Percentiles rank a stretch among this genome's conserved stretches.
These are phyloP conservation scores for Crithidia fasciculata DNA, from an alignment of 208 protist genomes.

Conservation along the genomic window DNA sequence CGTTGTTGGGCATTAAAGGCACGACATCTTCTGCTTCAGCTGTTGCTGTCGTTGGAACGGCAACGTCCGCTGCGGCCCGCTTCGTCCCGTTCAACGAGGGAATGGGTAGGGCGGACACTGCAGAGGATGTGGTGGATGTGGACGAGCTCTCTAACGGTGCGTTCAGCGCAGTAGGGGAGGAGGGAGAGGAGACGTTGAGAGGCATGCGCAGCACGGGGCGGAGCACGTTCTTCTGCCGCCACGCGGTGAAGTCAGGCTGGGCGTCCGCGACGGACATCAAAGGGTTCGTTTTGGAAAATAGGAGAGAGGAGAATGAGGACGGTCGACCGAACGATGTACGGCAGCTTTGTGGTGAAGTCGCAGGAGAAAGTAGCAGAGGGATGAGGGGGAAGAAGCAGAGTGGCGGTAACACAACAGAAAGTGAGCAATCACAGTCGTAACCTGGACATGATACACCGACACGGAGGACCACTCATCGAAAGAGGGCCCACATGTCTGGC, in stretches of 20 bases:
- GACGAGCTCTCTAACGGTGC: not conserved
- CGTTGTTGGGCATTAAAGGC: no score
- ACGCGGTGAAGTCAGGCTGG: constrained; percentile 2
- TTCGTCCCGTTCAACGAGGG: not conserved
- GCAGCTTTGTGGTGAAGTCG: no score
- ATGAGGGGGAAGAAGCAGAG: no score
- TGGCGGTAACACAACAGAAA: no score
- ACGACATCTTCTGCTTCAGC: not conserved
- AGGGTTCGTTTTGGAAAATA: no score
- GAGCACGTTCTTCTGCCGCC: not conserved
- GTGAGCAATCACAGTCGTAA: no score
- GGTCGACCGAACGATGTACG: no score
- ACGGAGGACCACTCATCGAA: no score
- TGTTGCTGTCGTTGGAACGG: not conserved
- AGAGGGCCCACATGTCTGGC: no score
- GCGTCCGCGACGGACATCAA: constrained; percentile 8
- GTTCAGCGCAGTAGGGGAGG: not conserved
- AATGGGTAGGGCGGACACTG: constrained; percentile 3
- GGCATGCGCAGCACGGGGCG: constrained; percentile 17
- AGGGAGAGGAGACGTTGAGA: not conserved
- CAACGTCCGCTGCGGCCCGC: not conserved
- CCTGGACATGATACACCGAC: no score
- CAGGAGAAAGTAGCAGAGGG: no score
- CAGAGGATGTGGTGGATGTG: not conserved
- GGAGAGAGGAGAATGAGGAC: no score